A percentile compares a stretch with the other conserved stretches of the same genome.
Evolutionary conservation across 352 stramenopile genomes (phyloP).

Genomic region (Lagenidium giganteum): DNA sequence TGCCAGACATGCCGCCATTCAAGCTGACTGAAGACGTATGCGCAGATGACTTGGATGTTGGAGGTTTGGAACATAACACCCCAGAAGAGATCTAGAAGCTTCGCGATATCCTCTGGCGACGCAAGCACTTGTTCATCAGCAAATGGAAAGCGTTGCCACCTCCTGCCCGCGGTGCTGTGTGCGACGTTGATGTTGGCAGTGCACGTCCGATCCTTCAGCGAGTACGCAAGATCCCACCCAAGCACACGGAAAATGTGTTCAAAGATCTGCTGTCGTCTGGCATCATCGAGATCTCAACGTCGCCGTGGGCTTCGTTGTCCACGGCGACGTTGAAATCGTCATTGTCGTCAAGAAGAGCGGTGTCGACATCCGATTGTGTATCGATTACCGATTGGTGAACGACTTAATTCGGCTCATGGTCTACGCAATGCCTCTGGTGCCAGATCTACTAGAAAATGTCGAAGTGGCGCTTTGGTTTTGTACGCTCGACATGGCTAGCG

Average conservation of each 20-base stretch:
- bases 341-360: conserved; percentile 39
- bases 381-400: conserved; percentile 20
- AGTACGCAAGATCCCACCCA: conserved; percentile 2
- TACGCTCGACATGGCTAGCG: conserved; percentile 18
- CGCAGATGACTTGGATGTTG: conserved; percentile 16
- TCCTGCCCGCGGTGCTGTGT: conserved; percentile 11
- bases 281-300: conserved; percentile 14
- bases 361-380: conserved; percentile 24
- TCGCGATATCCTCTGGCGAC: conserved; percentile 13
- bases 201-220: conserved; percentile 15
- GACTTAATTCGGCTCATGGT: conserved; percentile 15
- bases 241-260: conserved; percentile 19
- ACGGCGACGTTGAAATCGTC: no score
- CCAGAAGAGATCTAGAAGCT: conserved; percentile 14
- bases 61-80: neutral
- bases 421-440: conserved; percentile 17
- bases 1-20: conserved; percentile 14
- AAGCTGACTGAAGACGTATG: conserved; percentile 1
- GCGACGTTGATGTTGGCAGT: conserved; percentile 25
- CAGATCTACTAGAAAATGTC: conserved; percentile 18
- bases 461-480: conserved; percentile 10
- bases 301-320: conserved; percentile 22
- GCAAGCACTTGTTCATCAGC: conserved; percentile 13
- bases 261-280: conserved; percentile 13
- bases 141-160: conserved; percentile 17